Percentiles rank a stretch among this genome's conserved stretches.
Conservation (phyloP, 306 rosid genomes). For the Medicago arabica region DNA sequence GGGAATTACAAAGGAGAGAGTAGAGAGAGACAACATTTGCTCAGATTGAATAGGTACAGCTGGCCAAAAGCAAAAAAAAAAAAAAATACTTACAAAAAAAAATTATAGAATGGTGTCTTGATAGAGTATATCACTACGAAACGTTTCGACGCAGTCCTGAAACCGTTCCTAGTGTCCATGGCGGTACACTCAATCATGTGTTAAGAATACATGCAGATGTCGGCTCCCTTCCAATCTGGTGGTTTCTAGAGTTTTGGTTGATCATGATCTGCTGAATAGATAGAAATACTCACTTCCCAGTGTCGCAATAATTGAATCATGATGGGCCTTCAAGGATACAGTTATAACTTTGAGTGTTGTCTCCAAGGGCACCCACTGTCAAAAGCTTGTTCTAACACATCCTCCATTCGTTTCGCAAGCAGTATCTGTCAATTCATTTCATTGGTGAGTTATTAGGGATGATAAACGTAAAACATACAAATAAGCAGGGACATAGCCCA, state of each 20-base stretch:
- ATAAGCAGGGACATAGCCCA: conserved; percentile 8
- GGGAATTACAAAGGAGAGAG: conserved; percentile 11
- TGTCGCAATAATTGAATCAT: conserved; percentile 13
- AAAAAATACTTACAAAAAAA: conserved; percentile 35
- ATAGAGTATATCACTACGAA: conserved; percentile 5
- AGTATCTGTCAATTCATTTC: conserved; percentile 56
- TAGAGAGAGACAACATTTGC: conserved; percentile 23
- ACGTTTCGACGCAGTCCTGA: not conserved
- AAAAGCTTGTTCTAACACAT: conserved; percentile 79
- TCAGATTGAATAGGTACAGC: conserved; percentile 38
- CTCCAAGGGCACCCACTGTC: conserved; percentile 91
- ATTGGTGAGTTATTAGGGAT: conserved; percentile 27
- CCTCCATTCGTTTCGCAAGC: conserved; percentile 81
- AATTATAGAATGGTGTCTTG: conserved; percentile 22
- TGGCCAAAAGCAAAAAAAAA: conserved; percentile 29
- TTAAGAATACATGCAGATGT: conserved; percentile 27
- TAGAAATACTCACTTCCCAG: conserved; percentile 8
- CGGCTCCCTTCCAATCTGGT: conserved; percentile 35
- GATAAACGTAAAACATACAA: conserved; percentile 25
- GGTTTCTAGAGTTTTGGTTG: conserved; percentile 25
- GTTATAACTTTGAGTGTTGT: conserved; percentile 69
- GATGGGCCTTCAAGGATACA: conserved; percentile 32
- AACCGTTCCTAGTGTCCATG: conserved; percentile 3
- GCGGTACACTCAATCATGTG: not conserved
- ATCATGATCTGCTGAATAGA: conserved; percentile 22